Conservation (phyloP, 345 rosid genomes). For the Physaria fendleri region DNA sequence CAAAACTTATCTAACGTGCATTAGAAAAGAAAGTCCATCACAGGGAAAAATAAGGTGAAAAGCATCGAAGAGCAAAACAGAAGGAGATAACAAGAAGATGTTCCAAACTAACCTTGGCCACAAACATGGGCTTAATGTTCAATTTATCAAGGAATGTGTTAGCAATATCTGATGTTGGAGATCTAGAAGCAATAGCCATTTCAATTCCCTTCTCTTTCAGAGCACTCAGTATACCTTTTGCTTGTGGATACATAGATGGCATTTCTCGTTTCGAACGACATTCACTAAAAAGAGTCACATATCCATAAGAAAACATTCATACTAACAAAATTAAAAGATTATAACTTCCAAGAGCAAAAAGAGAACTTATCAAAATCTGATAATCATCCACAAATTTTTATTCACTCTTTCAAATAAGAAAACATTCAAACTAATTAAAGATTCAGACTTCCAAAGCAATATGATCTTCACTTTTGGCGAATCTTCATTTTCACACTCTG, state of each 20-base stretch:
- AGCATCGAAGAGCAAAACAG: neutral
- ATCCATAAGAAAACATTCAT: neutral
- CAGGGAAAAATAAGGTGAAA: neutral
- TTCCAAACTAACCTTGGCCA: conserved; percentile 44
- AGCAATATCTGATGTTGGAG: conserved; percentile 72
- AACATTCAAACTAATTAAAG: neutral
- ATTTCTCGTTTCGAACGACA: conserved; percentile 58
- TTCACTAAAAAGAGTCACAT: conserved; percentile 36
- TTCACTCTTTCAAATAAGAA: no score
- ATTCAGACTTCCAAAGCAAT: neutral
- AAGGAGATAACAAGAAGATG: neutral
- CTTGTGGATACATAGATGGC: conserved; percentile 80
- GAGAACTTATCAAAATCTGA: no score
- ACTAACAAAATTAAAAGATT: neutral
- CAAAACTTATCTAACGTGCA: neutral
- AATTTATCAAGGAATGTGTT: conserved; percentile 60
- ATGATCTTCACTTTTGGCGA: no score
- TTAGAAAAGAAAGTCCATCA: no score
- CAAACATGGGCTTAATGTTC: conserved; percentile 48
- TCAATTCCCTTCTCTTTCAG: conserved; percentile 68
- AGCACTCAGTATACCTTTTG: conserved; percentile 55
- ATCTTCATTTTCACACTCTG: neutral
- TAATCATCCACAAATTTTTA: no score
- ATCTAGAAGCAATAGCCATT: conserved; percentile 74
- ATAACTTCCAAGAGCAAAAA: neutral